These are phyloP conservation scores for Artemisia tridentata DNA, from an alignment of 129 eudicot genomes.

Conservation along the genomic window DNA sequence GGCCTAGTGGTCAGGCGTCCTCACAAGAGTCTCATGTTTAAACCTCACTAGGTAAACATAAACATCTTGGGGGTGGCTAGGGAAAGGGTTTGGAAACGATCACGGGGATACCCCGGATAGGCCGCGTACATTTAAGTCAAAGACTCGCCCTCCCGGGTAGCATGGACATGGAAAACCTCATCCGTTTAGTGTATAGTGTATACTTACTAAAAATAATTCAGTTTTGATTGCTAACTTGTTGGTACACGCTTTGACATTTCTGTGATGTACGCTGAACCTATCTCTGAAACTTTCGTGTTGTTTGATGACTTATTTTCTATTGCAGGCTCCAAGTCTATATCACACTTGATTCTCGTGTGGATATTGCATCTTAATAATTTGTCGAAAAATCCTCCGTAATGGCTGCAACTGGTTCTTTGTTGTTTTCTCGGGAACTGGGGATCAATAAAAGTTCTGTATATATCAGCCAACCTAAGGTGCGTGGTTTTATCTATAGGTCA, in stretches of 20 bases:
- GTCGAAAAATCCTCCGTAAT: constrained; percentile 31
- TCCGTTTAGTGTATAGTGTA: no score
- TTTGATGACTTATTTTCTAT: constrained; percentile 20
- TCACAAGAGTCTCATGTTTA: no score
- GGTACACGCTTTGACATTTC: not conserved
- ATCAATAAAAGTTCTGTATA: constrained; percentile 32
- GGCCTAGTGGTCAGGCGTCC: no score
- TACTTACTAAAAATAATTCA: no score
- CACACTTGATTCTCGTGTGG: constrained; percentile 18
- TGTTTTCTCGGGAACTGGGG: constrained; percentile 44
- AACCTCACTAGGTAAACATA: no score
- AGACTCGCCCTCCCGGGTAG: no score
- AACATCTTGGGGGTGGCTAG: no score
- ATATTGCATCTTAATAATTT: constrained; percentile 14
- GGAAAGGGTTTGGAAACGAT: no score
- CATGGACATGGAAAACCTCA: no score
- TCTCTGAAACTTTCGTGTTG: not conserved
- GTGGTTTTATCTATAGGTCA: constrained; percentile 14
- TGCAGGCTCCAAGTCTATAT: constrained; percentile 22
- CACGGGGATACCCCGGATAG: no score
- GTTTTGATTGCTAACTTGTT: not conserved
- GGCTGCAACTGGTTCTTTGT: constrained; percentile 57
- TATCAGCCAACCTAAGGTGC: constrained; percentile 48
- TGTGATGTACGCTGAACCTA: not conserved
- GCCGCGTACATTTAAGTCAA: no score